Conservation (phyloP, 2,329 filamentous ascomycete genomes). For the Xylaria sp. region DNA sequence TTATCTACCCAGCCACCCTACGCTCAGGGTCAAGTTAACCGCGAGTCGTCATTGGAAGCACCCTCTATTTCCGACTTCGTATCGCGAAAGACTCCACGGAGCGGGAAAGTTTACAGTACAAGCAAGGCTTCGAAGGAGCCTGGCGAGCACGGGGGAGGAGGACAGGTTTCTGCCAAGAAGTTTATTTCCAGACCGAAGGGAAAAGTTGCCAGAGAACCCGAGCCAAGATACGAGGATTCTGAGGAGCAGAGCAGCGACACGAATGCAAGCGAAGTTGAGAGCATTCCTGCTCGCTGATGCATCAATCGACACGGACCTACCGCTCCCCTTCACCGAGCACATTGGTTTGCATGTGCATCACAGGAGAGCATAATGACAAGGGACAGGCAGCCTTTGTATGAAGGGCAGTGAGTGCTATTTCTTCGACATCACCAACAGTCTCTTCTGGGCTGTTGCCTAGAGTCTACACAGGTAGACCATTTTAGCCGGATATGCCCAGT, state of each 20-base stretch:
- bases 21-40: background rate
- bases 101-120: constrained; percentile 6
- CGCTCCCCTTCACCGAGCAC: background rate
- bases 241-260: constrained; percentile 35
- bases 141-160: constrained; percentile 10
- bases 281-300: constrained; percentile 34
- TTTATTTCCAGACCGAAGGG: background rate
- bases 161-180: background rate
- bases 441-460: too few relatives aligned
- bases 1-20: background rate
- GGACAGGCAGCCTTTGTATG: too few relatives aligned
- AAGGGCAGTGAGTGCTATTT: too few relatives aligned
- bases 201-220: background rate
- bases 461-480: too few relatives aligned
- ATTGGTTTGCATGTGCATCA: too few relatives aligned
- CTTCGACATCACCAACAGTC: too few relatives aligned
- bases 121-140: background rate
- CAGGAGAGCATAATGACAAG: too few relatives aligned
- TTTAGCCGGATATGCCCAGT: too few relatives aligned
- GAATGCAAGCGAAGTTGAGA: constrained; percentile 36
- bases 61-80: constrained; percentile 12
- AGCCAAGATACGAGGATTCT: constrained; percentile 6
- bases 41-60: constrained; percentile 6
- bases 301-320: background rate
- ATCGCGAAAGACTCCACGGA: background rate